Evolutionary conservation across 441 rosid genomes (phyloP).

Genomic region (Erodium moschatum): DNA sequence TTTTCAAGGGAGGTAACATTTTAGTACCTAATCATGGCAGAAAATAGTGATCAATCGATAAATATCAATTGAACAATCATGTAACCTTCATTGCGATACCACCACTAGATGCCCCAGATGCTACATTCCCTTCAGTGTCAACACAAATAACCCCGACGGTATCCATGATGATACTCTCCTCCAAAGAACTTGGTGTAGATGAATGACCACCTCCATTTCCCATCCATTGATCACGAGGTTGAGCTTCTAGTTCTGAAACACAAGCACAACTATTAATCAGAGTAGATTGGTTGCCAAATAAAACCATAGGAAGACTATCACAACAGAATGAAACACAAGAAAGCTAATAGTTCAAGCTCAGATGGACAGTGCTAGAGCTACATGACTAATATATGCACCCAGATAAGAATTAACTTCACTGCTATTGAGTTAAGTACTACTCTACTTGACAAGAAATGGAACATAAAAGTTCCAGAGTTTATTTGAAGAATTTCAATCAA

Average conservation of each 20-base stretch:
- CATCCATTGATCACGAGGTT: conserved; percentile 18
- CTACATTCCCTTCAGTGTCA: conserved; percentile 66
- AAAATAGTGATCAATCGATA: background rate
- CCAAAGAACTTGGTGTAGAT: conserved; percentile 20
- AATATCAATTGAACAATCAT: conserved; percentile 9
- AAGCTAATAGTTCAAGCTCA: background rate
- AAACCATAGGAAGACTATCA: conserved; percentile 6
- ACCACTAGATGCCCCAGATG: conserved; percentile 85
- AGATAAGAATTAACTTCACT: background rate
- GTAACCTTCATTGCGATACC: conserved; percentile 89
- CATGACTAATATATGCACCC: background rate
- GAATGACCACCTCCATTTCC: conserved; percentile 18
- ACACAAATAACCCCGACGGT: conserved; percentile 91
- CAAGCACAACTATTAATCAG: conserved; percentile 12
- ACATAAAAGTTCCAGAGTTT: background rate
- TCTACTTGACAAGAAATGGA: background rate
- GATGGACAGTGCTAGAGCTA: background rate
- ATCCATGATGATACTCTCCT: conserved; percentile 58
- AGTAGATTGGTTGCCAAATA: background rate
- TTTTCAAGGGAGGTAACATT: background rate
- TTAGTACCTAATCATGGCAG: conserved; percentile 3
- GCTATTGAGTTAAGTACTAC: background rate
- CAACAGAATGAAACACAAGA: background rate
- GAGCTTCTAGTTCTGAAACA: conserved; percentile 26
- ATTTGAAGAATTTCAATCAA: background rate